Conservation (phyloP, 2,329 filamentous ascomycete genomes). For the Nannizzia gypsea region DNA sequence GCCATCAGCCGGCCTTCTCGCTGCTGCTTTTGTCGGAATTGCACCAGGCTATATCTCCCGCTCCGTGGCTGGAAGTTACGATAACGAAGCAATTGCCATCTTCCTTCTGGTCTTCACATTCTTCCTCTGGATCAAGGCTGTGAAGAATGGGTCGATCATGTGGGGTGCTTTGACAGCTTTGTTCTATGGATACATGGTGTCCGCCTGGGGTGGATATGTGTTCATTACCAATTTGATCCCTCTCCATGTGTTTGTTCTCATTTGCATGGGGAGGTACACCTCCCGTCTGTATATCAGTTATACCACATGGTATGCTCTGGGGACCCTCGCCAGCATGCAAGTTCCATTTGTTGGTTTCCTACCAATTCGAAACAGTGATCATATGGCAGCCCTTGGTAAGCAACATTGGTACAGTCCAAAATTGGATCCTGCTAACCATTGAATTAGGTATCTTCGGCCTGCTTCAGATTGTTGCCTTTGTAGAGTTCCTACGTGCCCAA, state of each 20-base stretch:
- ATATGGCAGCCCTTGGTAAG: slow-evolving; percentile 90
- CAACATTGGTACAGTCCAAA: slow-evolving; percentile 9
- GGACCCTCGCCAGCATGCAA: slow-evolving; percentile 96
- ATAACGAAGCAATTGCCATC: slow-evolving; percentile 98
- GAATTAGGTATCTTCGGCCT: slow-evolving; percentile 78
- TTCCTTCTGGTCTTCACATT: slow-evolving; percentile 98
- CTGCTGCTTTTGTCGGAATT: slow-evolving; percentile 94
- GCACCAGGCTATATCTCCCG: slow-evolving; percentile 94
- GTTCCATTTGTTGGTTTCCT: slow-evolving; percentile 97
- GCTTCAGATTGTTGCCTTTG: slow-evolving; percentile 82
- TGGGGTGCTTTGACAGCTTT: slow-evolving; percentile 91
- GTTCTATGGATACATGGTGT: slow-evolving; percentile 99
- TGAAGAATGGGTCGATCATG: slow-evolving; percentile 91
- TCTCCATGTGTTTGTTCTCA: slow-evolving; percentile 82
- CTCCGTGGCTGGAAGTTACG: slow-evolving; percentile 95
- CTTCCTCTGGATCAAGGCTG: slow-evolving; percentile 96
- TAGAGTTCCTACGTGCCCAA: slow-evolving; percentile 79
- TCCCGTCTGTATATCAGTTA: slow-evolving; percentile 90
- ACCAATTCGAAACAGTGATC: slow-evolving; percentile 91
- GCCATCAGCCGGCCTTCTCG: slow-evolving; percentile 84
- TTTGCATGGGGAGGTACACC: slow-evolving; percentile 96
- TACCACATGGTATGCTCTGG: slow-evolving; percentile 94
- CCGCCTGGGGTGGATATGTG: slow-evolving; percentile 97
- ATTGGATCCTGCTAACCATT: neutral
- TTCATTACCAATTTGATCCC: slow-evolving; percentile 98